Evolutionary conservation across 192 early-diverging fungal species (phyloP).

Genomic region (Phlyctochytrium bullatum): DNA sequence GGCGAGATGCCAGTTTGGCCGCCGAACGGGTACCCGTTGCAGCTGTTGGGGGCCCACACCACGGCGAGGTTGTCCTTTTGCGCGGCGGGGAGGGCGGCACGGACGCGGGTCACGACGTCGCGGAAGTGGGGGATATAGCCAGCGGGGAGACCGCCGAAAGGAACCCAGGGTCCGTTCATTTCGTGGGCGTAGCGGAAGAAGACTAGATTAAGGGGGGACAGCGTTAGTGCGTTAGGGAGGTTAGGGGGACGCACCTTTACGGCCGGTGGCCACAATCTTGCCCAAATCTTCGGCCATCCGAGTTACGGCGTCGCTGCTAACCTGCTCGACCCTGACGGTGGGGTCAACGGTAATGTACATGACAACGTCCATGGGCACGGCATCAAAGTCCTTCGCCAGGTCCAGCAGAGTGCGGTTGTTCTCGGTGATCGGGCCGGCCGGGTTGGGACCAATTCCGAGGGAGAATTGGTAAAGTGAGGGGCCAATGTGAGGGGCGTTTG

Average conservation of each 20-base stretch:
- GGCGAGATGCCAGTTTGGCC: neutral
- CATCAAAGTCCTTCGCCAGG: neutral
- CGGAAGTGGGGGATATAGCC: neutral
- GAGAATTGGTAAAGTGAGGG: neutral
- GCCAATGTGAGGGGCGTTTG: neutral
- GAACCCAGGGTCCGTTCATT: slow-evolving; percentile 25
- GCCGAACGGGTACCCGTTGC: slow-evolving; percentile 11
- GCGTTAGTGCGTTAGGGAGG: no score
- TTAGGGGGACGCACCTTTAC: no score
- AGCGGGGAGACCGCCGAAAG: slow-evolving; percentile 10
- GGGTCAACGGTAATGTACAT: neutral
- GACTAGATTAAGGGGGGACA: no score
- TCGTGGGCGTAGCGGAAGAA: slow-evolving; percentile 20
- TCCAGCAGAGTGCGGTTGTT: neutral
- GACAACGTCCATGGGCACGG: neutral
- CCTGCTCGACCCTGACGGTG: neutral
- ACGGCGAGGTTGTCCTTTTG: neutral
- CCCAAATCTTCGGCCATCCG: neutral
- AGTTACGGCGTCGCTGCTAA: neutral
- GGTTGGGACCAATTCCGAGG: neutral
- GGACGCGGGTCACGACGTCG: neutral
- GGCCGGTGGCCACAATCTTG: neutral
- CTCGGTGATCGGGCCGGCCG: neutral
- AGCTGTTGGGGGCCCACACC: slow-evolving; percentile 8
- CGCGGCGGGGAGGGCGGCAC: neutral